These are phyloP conservation scores for Chytriomyces sp. DNA, from an alignment of 192 early-diverging fungal species.

Conservation along the genomic window DNA sequence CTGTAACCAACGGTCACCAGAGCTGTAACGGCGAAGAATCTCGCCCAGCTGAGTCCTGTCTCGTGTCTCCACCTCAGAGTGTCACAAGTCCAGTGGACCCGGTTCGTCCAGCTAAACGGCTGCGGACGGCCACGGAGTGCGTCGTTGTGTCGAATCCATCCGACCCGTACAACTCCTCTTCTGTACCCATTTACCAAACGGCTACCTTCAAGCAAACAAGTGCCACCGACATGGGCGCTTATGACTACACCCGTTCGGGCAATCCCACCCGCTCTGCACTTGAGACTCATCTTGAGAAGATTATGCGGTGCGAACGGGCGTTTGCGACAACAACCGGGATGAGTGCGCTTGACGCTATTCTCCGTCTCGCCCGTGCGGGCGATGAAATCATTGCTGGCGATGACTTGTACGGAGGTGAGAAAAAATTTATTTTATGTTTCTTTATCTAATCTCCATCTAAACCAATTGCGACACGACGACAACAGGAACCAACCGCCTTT, in stretches of 20 bases:
- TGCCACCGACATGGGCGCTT: constrained; percentile 84
- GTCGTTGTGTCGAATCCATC: constrained; percentile 35
- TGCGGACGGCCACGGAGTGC: constrained; percentile 50
- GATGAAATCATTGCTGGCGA: constrained; percentile 94
- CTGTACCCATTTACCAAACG: constrained; percentile 96
- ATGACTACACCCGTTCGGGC: constrained; percentile 95
- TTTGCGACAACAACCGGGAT: constrained; percentile 91
- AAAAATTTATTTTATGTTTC: constrained; percentile 5
- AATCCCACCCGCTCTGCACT: constrained; percentile 96
- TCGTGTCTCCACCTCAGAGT: too few species aligned
- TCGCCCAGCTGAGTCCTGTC: too few species aligned
- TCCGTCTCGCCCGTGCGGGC: constrained; percentile 82
- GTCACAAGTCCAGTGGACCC: not conserved
- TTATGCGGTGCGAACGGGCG: constrained; percentile 87
- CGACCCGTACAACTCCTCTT: constrained; percentile 89
- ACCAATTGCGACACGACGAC: not conserved
- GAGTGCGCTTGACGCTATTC: constrained; percentile 91
- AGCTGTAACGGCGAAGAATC: too few species aligned
- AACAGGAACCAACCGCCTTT: constrained; percentile 85
- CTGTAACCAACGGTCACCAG: too few species aligned
- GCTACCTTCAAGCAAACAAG: constrained; percentile 94
- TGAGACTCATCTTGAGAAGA: constrained; percentile 92
- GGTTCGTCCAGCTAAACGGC: constrained; percentile 18
- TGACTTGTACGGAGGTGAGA: constrained; percentile 89
- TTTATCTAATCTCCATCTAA: not conserved